phyloP scores from a whole-genome alignment of 192 early-diverging fungal species.

The Paraglomus brasilianum region DNA sequence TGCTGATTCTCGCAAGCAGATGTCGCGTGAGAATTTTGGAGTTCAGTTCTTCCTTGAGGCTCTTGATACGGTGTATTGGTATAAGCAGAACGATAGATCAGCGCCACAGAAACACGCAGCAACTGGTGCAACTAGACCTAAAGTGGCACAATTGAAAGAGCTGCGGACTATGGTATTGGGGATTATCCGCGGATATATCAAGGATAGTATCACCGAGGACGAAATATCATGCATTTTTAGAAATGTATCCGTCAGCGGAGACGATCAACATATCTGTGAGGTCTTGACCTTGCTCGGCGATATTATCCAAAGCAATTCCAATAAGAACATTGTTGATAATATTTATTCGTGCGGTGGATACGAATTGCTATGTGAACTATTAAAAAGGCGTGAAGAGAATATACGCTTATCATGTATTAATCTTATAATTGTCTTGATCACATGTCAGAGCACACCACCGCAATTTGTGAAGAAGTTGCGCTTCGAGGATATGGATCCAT shows the following conservation, averaged over 20 bases:
- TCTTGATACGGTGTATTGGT: constrained; percentile 28
- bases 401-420: constrained; percentile 25
- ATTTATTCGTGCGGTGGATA: constrained; percentile 25
- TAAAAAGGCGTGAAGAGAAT: constrained; percentile 29
- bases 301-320: background rate
- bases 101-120: constrained; percentile 16
- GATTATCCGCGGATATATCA: constrained; percentile 28
- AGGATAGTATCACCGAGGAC: constrained; percentile 19
- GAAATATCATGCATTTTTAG: constrained; percentile 20
- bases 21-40: constrained; percentile 26
- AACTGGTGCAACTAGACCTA: constrained; percentile 21
- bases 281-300: constrained; percentile 14
- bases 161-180: constrained; percentile 7
- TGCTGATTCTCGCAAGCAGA: constrained; percentile 25
- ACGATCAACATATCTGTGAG: constrained; percentile 23
- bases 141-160: constrained; percentile 28
- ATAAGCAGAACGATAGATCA: constrained; percentile 22
- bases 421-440: constrained; percentile 21
- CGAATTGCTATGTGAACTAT: constrained; percentile 26
- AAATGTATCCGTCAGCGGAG: constrained; percentile 17
- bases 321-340: constrained; percentile 20
- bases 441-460: background rate
- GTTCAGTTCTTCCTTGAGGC: constrained; percentile 26
- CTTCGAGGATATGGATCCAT: constrained; percentile 17
- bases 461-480: constrained; percentile 27